A percentile compares a stretch with the other conserved stretches of the same genome.
phyloP scores from a whole-genome alignment of 2,329 filamentous ascomycete genomes.

The Clathrospora elynae region DNA sequence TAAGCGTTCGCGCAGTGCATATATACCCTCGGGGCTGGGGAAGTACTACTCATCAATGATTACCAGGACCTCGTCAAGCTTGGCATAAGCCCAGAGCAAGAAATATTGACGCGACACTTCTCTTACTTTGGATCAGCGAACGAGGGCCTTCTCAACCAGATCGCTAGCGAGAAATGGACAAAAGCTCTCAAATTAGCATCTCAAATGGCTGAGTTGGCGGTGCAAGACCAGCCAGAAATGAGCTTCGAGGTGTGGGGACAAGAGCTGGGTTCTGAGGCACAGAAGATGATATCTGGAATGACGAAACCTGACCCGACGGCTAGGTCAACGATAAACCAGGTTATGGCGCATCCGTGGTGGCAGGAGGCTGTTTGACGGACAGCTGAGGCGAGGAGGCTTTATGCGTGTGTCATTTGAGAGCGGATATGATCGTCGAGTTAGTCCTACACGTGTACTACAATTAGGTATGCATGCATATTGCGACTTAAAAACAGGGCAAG shows the following conservation, averaged over 20 bases:
- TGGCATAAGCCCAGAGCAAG: slow-evolving; percentile 40
- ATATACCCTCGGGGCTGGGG: slow-evolving; percentile 41
- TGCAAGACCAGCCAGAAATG: slow-evolving; percentile 36
- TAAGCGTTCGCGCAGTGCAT: slow-evolving; percentile 42
- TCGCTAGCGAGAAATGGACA: slow-evolving; percentile 37
- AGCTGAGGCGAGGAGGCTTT: slow-evolving; percentile 3
- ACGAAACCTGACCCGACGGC: slow-evolving; percentile 41
- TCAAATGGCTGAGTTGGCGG: slow-evolving; percentile 30
- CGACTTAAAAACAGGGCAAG: too few relatives aligned
- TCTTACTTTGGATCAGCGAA: slow-evolving; percentile 43
- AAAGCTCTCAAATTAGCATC: slow-evolving; percentile 31
- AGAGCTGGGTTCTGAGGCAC: slow-evolving; percentile 30
- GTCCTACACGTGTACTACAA: neutral
- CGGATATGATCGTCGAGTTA: slow-evolving; percentile 4
- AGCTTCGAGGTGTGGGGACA: slow-evolving; percentile 40
- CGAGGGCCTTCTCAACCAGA: slow-evolving; percentile 36
- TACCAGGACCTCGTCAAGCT: slow-evolving; percentile 38
- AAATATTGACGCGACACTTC: slow-evolving; percentile 43
- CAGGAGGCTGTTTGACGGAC: slow-evolving; percentile 17
- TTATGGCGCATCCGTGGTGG: slow-evolving; percentile 44
- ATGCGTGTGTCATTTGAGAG: slow-evolving; percentile 6
- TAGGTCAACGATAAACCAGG: slow-evolving; percentile 42
- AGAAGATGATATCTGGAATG: slow-evolving; percentile 46
- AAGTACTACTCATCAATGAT: slow-evolving; percentile 39
- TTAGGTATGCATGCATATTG: neutral